A percentile compares a stretch with the other conserved stretches of the same genome.
Evolutionary conservation across 1,284 basidiomycete genomes (phyloP).

Genomic region (Laetiporus sulphureus): DNA sequence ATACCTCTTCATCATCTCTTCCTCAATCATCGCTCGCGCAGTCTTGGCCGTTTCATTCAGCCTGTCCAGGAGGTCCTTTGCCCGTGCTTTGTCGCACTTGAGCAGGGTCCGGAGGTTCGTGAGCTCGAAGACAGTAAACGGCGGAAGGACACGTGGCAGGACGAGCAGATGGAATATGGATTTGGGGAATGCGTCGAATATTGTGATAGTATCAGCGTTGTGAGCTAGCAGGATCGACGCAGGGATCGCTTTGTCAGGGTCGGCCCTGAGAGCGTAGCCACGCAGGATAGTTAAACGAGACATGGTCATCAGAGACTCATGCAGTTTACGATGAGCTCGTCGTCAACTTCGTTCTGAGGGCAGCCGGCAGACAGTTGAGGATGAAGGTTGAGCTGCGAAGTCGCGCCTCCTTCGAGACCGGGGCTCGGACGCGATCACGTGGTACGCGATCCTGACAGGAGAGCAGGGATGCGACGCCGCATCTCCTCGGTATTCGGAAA

Average conservation of each 20-base stretch:
- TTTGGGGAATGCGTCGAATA: constrained; percentile 87
- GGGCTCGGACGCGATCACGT: too few species aligned
- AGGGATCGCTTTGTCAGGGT: constrained; percentile 51
- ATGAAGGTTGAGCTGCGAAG: too few species aligned
- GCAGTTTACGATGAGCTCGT: too few species aligned
- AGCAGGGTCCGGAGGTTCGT: constrained; percentile 58
- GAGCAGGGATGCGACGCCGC: too few species aligned
- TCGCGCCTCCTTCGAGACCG: too few species aligned
- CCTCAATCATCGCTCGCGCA: constrained; percentile 56
- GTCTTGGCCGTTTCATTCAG: constrained; percentile 52
- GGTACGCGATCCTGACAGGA: too few species aligned
- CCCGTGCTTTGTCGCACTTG: constrained; percentile 41
- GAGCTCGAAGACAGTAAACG: constrained; percentile 36
- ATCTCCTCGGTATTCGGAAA: too few species aligned
- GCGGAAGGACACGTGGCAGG: constrained; percentile 47
- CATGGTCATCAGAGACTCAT: neutral
- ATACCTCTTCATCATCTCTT: constrained; percentile 76
- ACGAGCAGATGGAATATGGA: constrained; percentile 80
- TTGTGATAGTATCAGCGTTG: constrained; percentile 55
- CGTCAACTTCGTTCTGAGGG: too few species aligned
- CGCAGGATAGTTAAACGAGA: constrained; percentile 46
- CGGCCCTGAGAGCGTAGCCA: constrained; percentile 22
- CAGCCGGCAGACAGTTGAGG: too few species aligned
- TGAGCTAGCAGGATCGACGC: constrained; percentile 56
- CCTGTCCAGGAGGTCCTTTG: constrained; percentile 46